These are phyloP conservation scores for Candida anglica DNA, from an alignment of 805 yeast genomes.

Conservation along the genomic window DNA sequence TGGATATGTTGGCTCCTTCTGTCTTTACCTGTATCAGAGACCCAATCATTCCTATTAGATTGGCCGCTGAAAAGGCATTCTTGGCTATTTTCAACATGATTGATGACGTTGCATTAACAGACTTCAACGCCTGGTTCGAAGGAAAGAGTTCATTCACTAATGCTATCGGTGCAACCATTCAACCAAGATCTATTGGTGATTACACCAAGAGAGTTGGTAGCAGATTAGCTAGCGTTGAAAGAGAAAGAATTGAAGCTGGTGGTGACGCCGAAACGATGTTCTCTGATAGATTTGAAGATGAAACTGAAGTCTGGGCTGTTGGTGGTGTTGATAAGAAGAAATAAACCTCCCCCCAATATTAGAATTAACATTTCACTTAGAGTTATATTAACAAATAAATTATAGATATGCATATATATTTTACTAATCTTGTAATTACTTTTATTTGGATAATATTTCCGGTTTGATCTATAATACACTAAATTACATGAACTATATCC, in stretches of 20 bases:
- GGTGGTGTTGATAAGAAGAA: conserved; percentile 56
- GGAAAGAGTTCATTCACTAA: conserved; percentile 35
- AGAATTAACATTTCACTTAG: not conserved
- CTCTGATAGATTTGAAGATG: conserved; percentile 84
- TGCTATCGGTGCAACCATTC: conserved; percentile 45
- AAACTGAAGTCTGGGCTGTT: conserved; percentile 82
- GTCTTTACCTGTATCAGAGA: conserved; percentile 84
- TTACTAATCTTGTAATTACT: not conserved
- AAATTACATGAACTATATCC: too few species aligned
- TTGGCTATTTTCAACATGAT: conserved; percentile 68
- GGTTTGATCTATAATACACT: too few species aligned
- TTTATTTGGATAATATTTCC: too few species aligned
- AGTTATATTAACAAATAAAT: not conserved
- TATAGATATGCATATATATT: not conserved
- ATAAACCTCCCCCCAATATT: too few species aligned
- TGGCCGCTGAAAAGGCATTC: conserved; percentile 92
- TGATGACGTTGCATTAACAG: conserved; percentile 52
- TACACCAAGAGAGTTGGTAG: conserved; percentile 87
- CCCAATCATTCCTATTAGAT: conserved; percentile 81
- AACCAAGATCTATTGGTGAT: conserved; percentile 75
- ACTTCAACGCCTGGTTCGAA: conserved; percentile 65
- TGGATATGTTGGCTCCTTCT: conserved; percentile 60
- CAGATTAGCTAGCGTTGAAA: conserved; percentile 80
- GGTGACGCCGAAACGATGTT: conserved; percentile 85
- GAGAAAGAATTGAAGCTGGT: conserved; percentile 84